Conservation (phyloP, 106 monocot genomes). For the Triglochin maritima region DNA sequence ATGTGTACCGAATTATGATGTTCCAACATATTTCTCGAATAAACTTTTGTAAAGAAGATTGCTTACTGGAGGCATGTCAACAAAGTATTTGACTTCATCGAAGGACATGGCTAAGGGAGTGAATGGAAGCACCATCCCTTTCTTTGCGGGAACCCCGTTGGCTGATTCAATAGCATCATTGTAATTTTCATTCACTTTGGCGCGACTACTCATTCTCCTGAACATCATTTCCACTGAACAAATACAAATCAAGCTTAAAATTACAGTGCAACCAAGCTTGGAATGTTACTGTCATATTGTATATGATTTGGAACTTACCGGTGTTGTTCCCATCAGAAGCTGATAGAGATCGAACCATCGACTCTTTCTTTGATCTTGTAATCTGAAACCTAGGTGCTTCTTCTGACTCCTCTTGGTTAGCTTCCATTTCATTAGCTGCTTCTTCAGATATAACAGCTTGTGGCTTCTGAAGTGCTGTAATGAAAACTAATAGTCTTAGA, state of each 20-base stretch:
- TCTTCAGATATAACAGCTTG: slow-evolving; percentile 53
- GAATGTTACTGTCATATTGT: not conserved
- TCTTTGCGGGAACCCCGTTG: slow-evolving; percentile 25
- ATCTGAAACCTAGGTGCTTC: slow-evolving; percentile 17
- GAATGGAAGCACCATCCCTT: slow-evolving; percentile 97
- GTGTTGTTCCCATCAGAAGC: slow-evolving; percentile 25
- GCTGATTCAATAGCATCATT: slow-evolving; percentile 24
- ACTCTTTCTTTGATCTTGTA: slow-evolving; percentile 17
- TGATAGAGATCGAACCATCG: slow-evolving; percentile 11
- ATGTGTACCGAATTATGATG: not conserved
- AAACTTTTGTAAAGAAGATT: not conserved
- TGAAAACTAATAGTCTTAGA: slow-evolving; percentile 6
- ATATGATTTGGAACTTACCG: slow-evolving; percentile 6
- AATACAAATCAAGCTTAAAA: not conserved
- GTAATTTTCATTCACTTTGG: slow-evolving; percentile 8
- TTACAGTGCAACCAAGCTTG: not conserved
- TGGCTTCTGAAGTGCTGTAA: slow-evolving; percentile 35
- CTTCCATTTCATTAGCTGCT: slow-evolving; percentile 27
- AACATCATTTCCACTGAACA: slow-evolving; percentile 24
- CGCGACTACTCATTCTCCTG: slow-evolving; percentile 13
- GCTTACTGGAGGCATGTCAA: slow-evolving; percentile 85
- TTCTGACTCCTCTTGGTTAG: slow-evolving; percentile 16
- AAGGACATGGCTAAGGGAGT: slow-evolving; percentile 82
- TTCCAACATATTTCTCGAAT: not conserved
- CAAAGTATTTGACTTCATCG: slow-evolving; percentile 77